Percentiles rank a stretch among this genome's conserved stretches.
These are phyloP conservation scores for Microcera coccophila DNA, from an alignment of 2,329 filamentous ascomycete species.

Conservation along the genomic window DNA sequence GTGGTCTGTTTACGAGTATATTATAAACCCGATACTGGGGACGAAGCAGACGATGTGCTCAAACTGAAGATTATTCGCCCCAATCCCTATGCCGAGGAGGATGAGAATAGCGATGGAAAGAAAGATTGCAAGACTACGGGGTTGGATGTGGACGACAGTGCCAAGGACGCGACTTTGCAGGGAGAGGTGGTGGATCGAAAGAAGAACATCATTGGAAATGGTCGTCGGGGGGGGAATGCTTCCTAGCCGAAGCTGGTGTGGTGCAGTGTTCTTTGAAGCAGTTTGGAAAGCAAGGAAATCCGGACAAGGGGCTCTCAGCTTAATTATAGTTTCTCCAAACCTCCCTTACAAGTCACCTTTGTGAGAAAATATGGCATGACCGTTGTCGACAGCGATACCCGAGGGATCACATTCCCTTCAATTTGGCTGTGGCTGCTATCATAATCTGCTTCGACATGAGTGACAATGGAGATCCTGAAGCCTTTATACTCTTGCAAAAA, in stretches of 20 bases:
- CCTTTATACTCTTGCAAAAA: too few relatives aligned
- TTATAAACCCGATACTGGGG: constrained; percentile 40
- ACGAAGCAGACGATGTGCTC: constrained; percentile 33
- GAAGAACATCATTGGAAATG: constrained; percentile 34
- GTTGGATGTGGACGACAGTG: constrained; percentile 44
- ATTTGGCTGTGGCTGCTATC: too few relatives aligned
- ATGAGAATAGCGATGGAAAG: constrained; percentile 19
- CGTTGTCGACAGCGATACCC: too few relatives aligned
- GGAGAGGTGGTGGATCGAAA: constrained; percentile 32
- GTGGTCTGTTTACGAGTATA: constrained; percentile 61
- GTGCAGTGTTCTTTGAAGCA: too few relatives aligned
- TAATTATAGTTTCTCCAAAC: too few relatives aligned
- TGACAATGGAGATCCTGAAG: too few relatives aligned
- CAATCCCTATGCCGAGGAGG: constrained; percentile 30
- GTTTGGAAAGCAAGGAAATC: too few relatives aligned
- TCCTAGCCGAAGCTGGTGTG: background rate
- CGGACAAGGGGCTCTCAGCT: too few relatives aligned
- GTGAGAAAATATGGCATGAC: too few relatives aligned
- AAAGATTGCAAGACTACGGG: constrained; percentile 30
- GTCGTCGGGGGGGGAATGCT: constrained; percentile 2
- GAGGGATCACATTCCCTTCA: too few relatives aligned
- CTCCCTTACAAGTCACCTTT: too few relatives aligned
- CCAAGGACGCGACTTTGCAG: constrained; percentile 42
- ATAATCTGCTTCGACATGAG: too few relatives aligned
- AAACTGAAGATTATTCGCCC: constrained; percentile 40